Evolutionary conservation across 2,329 filamentous ascomycete species (phyloP).

Genomic region (Stylonectria norvegica): DNA sequence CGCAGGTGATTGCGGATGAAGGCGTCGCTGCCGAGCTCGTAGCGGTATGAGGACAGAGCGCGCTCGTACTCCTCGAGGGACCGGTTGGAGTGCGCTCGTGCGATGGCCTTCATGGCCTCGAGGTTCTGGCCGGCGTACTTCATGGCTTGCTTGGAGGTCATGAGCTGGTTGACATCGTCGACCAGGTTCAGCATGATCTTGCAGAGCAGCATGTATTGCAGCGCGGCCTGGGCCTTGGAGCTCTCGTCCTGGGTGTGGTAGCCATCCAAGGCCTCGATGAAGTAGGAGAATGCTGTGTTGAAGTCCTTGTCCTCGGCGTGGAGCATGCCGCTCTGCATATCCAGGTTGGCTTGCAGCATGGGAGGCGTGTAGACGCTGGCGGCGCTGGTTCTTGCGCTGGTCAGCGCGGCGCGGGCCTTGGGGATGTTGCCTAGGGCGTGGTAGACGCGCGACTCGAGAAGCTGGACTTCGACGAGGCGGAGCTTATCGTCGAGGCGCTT

Average conservation of each 20-base stretch:
- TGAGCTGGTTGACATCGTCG: constrained; percentile 92
- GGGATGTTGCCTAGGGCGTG: constrained; percentile 95
- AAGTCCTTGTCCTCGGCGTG: constrained; percentile 99
- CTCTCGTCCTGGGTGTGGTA: constrained; percentile 91
- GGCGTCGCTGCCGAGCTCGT: constrained; percentile 87
- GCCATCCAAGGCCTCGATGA: constrained; percentile 96
- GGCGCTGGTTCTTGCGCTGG: constrained; percentile 88
- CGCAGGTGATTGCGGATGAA: constrained; percentile 98
- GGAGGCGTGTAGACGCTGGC: constrained; percentile 97
- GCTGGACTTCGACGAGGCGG: constrained; percentile 93
- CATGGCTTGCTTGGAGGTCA: constrained; percentile 93
- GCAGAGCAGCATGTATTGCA: constrained; percentile 99
- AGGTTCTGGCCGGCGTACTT: constrained; percentile 95
- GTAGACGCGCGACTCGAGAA: constrained; percentile 95
- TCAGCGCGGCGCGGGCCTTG: constrained; percentile 92
- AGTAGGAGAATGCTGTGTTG: constrained; percentile 98
- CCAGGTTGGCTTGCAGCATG: constrained; percentile 87
- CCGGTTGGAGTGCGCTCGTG: constrained; percentile 89
- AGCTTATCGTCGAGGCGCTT: constrained; percentile 99
- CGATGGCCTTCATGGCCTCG: constrained; percentile 98
- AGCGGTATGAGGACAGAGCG: constrained; percentile 83
- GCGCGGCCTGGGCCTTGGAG: constrained; percentile 85
- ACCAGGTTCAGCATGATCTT: constrained; percentile 99
- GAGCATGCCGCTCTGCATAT: constrained; percentile 99
- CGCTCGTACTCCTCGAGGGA: constrained; percentile 97